Evolutionary conservation across 495 filamentous ascomycete species (phyloP), one percentile per base, ranked within the genome.

Genomic region (Tuber umbilicatum): DNA sequence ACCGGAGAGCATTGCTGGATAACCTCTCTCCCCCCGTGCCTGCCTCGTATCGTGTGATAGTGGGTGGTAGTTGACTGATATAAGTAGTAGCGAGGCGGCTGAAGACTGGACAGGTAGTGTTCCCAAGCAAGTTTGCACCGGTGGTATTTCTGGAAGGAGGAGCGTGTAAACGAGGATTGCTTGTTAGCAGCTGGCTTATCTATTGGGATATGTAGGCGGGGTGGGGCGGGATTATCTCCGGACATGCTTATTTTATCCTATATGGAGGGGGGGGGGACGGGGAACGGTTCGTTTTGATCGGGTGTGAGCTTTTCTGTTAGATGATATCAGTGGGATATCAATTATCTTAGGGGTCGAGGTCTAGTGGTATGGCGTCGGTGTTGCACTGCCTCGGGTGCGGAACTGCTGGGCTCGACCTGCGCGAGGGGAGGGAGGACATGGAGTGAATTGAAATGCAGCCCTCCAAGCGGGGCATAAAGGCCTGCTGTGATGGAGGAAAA

Each of bases 41-140:
- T n/a, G n/a, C n/a, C n/a, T n/a, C n/a, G n/a, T n/a, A n/a, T n/a
- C n/a, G n/a, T n/a, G 72, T 50, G 31, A n/a, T 45, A 45, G 43
- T n/a, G 47, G 47, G 23, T 12, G 5, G 12, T 16, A 23, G 47
- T 68, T 9, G 27, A 35, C 45, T 73, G 17, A 42, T 35, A 41
- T 70, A 68, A 69, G 38, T 77, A 2, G 27, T 80, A 88, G 92
- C 21, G 94, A 98, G 82, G 94, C 90, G 2, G 90, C 97, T 69
- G 94, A 98, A 83, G 94, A 98, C 83, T 85, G 97, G 31, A 97
- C 94, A 2, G 94, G 94, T 16, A 94, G 94, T 6, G 93, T 97
- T 19, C 95, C 94, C 0, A 91, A 90, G 0, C 90, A 93, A 79
- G 82, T 97, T 10, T 89, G 92, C 47, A 89, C 93, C 0, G 89